Percentiles rank a stretch among this genome's conserved stretches.
Evolutionary conservation across 75 land plant species (phyloP).

Genomic region (Isoetes taiwanensis): DNA sequence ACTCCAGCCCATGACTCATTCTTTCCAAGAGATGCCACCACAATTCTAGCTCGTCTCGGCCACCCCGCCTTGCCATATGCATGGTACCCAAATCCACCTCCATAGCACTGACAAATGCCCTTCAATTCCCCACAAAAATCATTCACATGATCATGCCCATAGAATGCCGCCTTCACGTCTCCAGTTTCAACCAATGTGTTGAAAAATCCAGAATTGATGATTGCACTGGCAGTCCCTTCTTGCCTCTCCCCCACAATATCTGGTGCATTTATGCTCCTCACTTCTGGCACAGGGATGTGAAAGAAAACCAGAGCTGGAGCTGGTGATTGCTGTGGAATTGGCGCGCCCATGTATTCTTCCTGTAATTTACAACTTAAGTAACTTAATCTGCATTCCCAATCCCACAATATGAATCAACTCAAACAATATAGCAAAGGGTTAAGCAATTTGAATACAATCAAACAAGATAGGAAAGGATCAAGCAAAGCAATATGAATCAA

Average conservation of each 20-base stretch:
- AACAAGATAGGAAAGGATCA: background rate
- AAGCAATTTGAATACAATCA: too few species aligned
- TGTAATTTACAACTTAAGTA: too few species aligned
- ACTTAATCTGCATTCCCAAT: too few species aligned
- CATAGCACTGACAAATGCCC: slow-evolving; percentile 66
- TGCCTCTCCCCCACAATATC: slow-evolving; percentile 60
- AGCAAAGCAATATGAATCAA: background rate
- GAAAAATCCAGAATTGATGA: slow-evolving; percentile 77
- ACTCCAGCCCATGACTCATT: slow-evolving; percentile 40
- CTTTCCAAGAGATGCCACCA: slow-evolving; percentile 44
- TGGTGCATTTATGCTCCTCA: slow-evolving; percentile 23
- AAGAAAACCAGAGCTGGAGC: slow-evolving; percentile 81
- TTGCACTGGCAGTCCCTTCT: slow-evolving; percentile 47
- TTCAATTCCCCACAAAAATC: slow-evolving; percentile 75
- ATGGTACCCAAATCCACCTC: slow-evolving; percentile 93
- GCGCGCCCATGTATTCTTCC: slow-evolving; percentile 29
- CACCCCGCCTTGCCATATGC: slow-evolving; percentile 91
- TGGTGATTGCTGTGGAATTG: slow-evolving; percentile 26
- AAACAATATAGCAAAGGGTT: too few species aligned
- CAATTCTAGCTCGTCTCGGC: slow-evolving; percentile 71
- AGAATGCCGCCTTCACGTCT: slow-evolving; percentile 84
- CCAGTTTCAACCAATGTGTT: slow-evolving; percentile 57
- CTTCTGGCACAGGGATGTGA: slow-evolving; percentile 88
- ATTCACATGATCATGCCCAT: slow-evolving; percentile 88
- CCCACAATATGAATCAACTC: too few species aligned